Evolutionary conservation across 1,284 basidiomycete genomes (phyloP).

Genomic region (Cryptococcus depauperatus): DNA sequence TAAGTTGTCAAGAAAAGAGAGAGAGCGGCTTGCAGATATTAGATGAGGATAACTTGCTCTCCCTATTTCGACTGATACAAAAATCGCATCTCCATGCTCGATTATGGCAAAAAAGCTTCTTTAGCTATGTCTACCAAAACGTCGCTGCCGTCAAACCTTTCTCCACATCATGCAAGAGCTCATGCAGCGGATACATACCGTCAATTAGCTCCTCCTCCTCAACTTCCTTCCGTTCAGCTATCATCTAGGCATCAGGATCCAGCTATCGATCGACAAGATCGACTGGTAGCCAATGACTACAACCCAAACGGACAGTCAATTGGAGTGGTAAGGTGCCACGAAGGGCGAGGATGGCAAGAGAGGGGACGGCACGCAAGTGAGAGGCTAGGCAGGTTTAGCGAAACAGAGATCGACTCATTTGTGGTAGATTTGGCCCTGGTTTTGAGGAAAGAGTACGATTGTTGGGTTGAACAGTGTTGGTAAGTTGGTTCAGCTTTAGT

Average conservation of each 20-base stretch:
- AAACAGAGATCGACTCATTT: conserved; percentile 38
- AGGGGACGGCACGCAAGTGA: conserved; percentile 27
- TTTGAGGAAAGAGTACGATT: conserved; percentile 41
- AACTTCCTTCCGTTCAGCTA: conserved; percentile 33
- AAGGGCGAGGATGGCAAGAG: conserved; percentile 28
- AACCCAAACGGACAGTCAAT: conserved; percentile 10
- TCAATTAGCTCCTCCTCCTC: conserved; percentile 40
- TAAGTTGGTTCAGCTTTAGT: conserved; percentile 18
- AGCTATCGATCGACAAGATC: conserved; percentile 6
- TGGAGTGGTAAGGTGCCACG: conserved; percentile 18
- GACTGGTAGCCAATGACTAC: conserved; percentile 1
- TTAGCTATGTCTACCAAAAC: not conserved
- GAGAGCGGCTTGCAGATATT: too few relatives aligned
- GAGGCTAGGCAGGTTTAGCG: conserved; percentile 25
- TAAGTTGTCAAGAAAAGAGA: too few relatives aligned
- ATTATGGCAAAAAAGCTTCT: too few relatives aligned
- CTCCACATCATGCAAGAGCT: conserved; percentile 18
- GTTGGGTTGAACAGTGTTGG: conserved; percentile 46
- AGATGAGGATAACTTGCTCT: too few relatives aligned
- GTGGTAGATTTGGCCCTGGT: conserved; percentile 39
- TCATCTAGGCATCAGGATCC: conserved; percentile 34
- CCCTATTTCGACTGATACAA: too few relatives aligned
- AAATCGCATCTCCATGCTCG: too few relatives aligned
- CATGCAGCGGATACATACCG: conserved; percentile 32
- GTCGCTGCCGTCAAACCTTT: conserved; percentile 15